Evolutionary conservation across 352 stramenopile genomes (phyloP), one percentile per base, ranked within the genome.

Genomic region (Pythium plurisporium): DNA sequence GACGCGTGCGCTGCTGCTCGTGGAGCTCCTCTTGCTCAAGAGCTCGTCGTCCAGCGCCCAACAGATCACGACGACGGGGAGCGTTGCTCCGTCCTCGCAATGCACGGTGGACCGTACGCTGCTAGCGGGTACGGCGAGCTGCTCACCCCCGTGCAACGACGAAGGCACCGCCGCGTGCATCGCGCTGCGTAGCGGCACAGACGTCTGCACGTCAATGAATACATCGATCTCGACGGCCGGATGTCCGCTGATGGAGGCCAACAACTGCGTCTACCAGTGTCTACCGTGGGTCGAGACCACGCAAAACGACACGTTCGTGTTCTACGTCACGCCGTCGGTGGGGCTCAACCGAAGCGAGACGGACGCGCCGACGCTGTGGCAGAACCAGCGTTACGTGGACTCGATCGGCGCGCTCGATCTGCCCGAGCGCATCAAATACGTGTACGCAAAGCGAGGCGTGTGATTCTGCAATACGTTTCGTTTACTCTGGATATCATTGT

Each of bases 191-290:
- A 26, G 15, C 50, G 26, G 4, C 4, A 2, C 15, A 25, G 23
- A 22, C 26, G 25, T 38, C 3, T 58, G 50, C 25, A 15, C 15
- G 10, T 6, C 27, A 17, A 14, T 8, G 17, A 42, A 48, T 19
- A 14, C 23, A 17, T 48, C 37, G 14, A 11, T 14, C 5, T 15
- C 30, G 17, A 22, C 38, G 3, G n/a, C 50, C 1, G 29, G 31
- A 14, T 60, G 52, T 45, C 52, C 52, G 29, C 22, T 60, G 30
- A 10, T 36, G 7, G 22, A 37, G 27, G 19, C 20, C 11, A 6
- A n/a, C 27, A 17, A 15, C 26, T 60, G 52, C 31, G 11, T 46
- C 26, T 49, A 34, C 42, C n/a, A 60, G 52, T 60, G 52, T 44
- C 25, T 60, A 17, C 27, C 29, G 12, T 52, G 31, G 31, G 22